These are phyloP conservation scores for Pleodorina starrii DNA, from an alignment of 139 green algal species.

Conservation along the genomic window DNA sequence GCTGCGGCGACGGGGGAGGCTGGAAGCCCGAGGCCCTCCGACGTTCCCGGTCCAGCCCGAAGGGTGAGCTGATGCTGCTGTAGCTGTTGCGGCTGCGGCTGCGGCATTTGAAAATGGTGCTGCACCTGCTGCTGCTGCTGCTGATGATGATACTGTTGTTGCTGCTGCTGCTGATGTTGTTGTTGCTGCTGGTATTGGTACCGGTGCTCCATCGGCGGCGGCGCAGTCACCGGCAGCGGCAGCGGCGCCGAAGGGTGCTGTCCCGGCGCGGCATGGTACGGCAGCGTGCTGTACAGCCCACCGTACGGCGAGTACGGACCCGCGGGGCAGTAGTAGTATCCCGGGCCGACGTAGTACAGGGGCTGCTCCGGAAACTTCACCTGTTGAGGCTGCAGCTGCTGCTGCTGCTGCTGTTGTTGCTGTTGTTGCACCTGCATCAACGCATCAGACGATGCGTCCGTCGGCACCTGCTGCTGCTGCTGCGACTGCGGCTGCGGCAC, in stretches of 20 bases:
- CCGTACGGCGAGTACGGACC: background rate
- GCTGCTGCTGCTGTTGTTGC: background rate
- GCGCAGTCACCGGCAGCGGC: background rate
- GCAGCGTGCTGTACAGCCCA: background rate
- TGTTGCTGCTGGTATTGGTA: background rate
- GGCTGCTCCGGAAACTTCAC: background rate
- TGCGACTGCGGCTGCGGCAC: background rate
- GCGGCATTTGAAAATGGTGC: background rate
- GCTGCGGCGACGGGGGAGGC: background rate
- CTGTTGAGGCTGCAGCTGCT: background rate
- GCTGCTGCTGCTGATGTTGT: background rate
- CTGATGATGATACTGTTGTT: background rate
- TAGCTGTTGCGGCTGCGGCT: background rate
- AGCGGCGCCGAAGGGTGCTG: background rate
- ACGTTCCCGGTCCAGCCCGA: too few species aligned
- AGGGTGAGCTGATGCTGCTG: background rate
- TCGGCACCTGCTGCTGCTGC: background rate
- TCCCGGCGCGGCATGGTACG: background rate
- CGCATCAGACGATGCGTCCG: too few species aligned
- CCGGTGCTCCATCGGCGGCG: background rate
- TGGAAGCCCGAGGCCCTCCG: too few species aligned
- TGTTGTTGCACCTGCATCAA: constrained; percentile 2
- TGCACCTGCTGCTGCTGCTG: background rate
- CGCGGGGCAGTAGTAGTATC: background rate
- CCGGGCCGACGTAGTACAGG: background rate